Evolutionary conservation across 257 asterid genomes (phyloP), one percentile per base, ranked within the genome.

Genomic region (Primulina tabacum): DNA sequence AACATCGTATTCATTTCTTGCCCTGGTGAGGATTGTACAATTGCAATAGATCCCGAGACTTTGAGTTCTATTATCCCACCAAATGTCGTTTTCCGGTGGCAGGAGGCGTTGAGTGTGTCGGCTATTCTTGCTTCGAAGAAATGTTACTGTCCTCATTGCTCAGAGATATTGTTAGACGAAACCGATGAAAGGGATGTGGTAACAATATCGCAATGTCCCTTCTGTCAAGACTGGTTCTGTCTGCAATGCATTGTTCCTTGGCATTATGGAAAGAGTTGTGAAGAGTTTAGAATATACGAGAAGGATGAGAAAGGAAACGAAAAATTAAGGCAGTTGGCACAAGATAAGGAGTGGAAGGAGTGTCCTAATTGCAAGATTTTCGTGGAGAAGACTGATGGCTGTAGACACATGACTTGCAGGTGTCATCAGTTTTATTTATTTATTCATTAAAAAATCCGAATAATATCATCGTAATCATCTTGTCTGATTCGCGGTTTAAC

Each of bases 341-440:
- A 43, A 62, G 70, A 68, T 20, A 80, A 82, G 0, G 76, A 80
- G 11, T 88, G 91, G 95, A 71, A 34, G 79, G 47, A 73, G 47
- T 88, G 95, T 59, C 84, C 89, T 3, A 6, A 60, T 37, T 88
- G 91, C 32, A 63, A 64, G 47, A 70, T 73, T 17, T 78, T 70
- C 40, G 88, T 89, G 63, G 96, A 85, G 10, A 86, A 76, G 71
- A 75, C 8, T 18, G 72, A 73, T 0, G 93, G 96, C 0, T 89
- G 89, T 43, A 20, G 73, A 6, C 96, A 86, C 61, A 82, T 89
- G 14, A 76, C 89, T 60, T 86, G 89, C 89, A 77, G 87, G 92
- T 24, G 26, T 21, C 0, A 24, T 82, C 0, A 69, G 43, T 40
- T 70, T 3, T 32, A 32, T 32, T 4, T 32, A 32, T 4, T 4